phyloP scores from a whole-genome alignment of 768 basidiomycete species.

The Suillus brevipes region DNA sequence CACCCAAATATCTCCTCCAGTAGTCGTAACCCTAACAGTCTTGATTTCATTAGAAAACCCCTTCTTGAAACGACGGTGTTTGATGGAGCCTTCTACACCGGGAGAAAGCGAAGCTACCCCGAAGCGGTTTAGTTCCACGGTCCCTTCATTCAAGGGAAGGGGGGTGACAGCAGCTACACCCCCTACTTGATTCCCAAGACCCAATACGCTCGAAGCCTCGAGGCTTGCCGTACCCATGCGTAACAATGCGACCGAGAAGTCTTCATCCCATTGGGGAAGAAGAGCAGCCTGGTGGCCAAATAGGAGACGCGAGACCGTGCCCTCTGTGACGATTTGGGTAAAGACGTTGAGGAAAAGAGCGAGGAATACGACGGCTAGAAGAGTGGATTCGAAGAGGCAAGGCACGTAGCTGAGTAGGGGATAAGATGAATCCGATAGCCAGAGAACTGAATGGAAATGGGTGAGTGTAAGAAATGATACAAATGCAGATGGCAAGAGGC shows the following conservation, averaged over 20 bases:
- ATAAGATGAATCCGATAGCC: slow-evolving; percentile 48
- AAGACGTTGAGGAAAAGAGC: slow-evolving; percentile 62
- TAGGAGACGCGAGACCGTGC: slow-evolving; percentile 58
- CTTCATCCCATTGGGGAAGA: slow-evolving; percentile 62
- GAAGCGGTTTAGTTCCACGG: slow-evolving; percentile 40
- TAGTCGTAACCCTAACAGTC: slow-evolving; percentile 36
- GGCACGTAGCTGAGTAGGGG: slow-evolving; percentile 76
- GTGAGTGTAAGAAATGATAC: slow-evolving; percentile 57
- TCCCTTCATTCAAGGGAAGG: slow-evolving; percentile 23
- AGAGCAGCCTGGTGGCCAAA: slow-evolving; percentile 47
- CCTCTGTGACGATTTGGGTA: slow-evolving; percentile 66
- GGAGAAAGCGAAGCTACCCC: slow-evolving; percentile 43
- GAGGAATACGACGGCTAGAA: slow-evolving; percentile 56
- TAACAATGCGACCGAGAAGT: slow-evolving; percentile 69
- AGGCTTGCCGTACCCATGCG: slow-evolving; percentile 74
- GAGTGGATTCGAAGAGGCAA: slow-evolving; percentile 66
- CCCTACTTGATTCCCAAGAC: slow-evolving; percentile 74
- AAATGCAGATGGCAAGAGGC: slow-evolving; percentile 69
- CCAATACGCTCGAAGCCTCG: slow-evolving; percentile 70
- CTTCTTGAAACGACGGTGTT: slow-evolving; percentile 24
- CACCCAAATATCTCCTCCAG: slow-evolving; percentile 39
- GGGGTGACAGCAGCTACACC: slow-evolving; percentile 38
- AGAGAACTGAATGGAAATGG: slow-evolving; percentile 69
- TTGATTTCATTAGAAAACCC: slow-evolving; percentile 56
- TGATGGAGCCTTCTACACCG: slow-evolving; percentile 27